phyloP scores from a whole-genome alignment of 352 stramenopile species.

The Phytophthora crassamura region DNA sequence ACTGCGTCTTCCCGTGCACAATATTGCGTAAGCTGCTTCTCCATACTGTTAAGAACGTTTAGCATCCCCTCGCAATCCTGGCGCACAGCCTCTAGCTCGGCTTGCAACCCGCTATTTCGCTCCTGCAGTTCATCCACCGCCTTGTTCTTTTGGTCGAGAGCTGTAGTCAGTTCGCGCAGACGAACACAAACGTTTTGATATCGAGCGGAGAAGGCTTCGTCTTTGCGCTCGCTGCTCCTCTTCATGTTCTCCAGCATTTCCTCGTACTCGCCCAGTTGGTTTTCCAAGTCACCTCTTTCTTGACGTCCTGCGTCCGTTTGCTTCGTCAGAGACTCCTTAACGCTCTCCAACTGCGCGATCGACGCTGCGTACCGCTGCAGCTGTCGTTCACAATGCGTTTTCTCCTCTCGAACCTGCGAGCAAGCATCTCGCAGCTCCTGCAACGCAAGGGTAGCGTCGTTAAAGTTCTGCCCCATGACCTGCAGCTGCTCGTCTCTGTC shows the following conservation, averaged over 20 bases:
- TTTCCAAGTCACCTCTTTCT: slow-evolving; percentile 50
- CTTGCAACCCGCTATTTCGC: slow-evolving; percentile 36
- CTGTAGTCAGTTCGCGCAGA: slow-evolving; percentile 65
- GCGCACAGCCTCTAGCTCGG: slow-evolving; percentile 70
- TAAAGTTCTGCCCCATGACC: slow-evolving; percentile 79
- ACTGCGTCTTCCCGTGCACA: slow-evolving; percentile 76
- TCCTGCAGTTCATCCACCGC: slow-evolving; percentile 63
- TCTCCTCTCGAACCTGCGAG: slow-evolving; percentile 62
- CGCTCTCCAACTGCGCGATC: slow-evolving; percentile 70
- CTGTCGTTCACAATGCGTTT: slow-evolving; percentile 67
- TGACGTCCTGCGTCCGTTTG: slow-evolving; percentile 43
- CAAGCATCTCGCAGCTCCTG: slow-evolving; percentile 74
- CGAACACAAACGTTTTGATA: slow-evolving; percentile 80
- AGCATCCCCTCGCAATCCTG: slow-evolving; percentile 88
- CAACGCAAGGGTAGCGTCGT: slow-evolving; percentile 69
- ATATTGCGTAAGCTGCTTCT: slow-evolving; percentile 85
- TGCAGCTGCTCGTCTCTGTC: slow-evolving; percentile 78
- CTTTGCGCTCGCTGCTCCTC: slow-evolving; percentile 59
- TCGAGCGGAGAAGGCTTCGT: slow-evolving; percentile 59
- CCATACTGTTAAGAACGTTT: slow-evolving; percentile 83
- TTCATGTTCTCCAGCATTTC: slow-evolving; percentile 67
- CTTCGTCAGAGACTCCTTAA: slow-evolving; percentile 52
- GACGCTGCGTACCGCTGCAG: slow-evolving; percentile 71
- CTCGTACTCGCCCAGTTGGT: slow-evolving; percentile 70
- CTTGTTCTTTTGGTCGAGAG: slow-evolving; percentile 64